These are phyloP conservation scores for Leptodermis oblonga DNA, from an alignment of 257 asterid species.

Conservation along the genomic window DNA sequence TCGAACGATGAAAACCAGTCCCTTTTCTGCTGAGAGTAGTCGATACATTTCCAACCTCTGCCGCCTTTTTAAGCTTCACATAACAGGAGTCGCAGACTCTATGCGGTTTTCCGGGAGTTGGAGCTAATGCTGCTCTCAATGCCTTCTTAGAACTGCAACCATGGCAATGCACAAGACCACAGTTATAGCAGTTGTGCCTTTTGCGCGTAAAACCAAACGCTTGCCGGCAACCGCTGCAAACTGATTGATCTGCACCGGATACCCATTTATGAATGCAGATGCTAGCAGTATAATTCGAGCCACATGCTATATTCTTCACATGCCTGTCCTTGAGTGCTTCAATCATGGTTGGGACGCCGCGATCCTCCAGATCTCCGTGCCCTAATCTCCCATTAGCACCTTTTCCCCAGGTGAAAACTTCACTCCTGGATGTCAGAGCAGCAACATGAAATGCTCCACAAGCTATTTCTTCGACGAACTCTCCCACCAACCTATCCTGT, in stretches of 20 bases:
- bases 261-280: slow-evolving; percentile 93
- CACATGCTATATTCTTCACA: slow-evolving; percentile 78
- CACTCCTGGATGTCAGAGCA: slow-evolving; percentile 74
- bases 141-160: slow-evolving; percentile 93
- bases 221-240: slow-evolving; percentile 75
- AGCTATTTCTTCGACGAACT: slow-evolving; percentile 80
- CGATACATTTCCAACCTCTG: slow-evolving; percentile 40
- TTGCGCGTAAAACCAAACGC: slow-evolving; percentile 91
- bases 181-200: slow-evolving; percentile 77
- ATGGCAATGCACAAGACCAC: slow-evolving; percentile 90
- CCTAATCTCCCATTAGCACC: slow-evolving; percentile 92
- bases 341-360: slow-evolving; percentile 58
- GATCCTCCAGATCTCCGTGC: slow-evolving; percentile 74
- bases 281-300: slow-evolving; percentile 72
- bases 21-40: slow-evolving; percentile 37
- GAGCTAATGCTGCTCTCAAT: slow-evolving; percentile 77
- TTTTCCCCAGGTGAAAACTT: slow-evolving; percentile 83
- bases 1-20: slow-evolving; percentile 42
- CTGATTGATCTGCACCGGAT: slow-evolving; percentile 86
- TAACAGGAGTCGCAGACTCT: slow-evolving; percentile 86
- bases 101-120: slow-evolving; percentile 93
- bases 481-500: slow-evolving; percentile 83
- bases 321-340: slow-evolving; percentile 79
- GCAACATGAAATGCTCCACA: slow-evolving; percentile 79
- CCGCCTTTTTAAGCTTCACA: slow-evolving; percentile 59